Evolutionary conservation across 495 filamentous ascomycete genomes (phyloP).

Genomic region (Aspergillus carlsbadensis): DNA sequence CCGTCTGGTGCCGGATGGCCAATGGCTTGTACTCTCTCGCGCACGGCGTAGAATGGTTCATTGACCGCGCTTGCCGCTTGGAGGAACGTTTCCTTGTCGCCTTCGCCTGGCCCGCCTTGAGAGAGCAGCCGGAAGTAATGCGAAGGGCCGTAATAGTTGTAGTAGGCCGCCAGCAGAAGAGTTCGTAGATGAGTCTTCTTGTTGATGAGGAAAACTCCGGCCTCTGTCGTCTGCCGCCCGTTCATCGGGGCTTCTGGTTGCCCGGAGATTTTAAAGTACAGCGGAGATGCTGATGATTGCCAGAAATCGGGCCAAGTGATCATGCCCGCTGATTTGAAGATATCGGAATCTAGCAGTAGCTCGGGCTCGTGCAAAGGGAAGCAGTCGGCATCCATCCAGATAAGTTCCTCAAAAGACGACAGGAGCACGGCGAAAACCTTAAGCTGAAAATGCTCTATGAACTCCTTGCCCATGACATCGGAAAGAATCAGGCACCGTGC

Average conservation of each 20-base stretch:
- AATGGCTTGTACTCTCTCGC: constrained; percentile 38
- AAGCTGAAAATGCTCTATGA: constrained; percentile 54
- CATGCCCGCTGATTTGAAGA: constrained; percentile 52
- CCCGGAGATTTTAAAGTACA: constrained; percentile 55
- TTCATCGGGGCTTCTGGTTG: constrained; percentile 40
- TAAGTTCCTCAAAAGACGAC: constrained; percentile 58
- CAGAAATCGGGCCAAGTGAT: constrained; percentile 66
- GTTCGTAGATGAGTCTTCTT: constrained; percentile 53
- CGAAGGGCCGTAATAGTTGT: constrained; percentile 60
- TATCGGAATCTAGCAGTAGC: constrained; percentile 47
- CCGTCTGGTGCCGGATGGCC: constrained; percentile 35
- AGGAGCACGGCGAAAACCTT: constrained; percentile 61
- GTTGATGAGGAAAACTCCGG: constrained; percentile 57
- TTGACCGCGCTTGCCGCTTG: constrained; percentile 52
- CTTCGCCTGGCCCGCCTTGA: constrained; percentile 56
- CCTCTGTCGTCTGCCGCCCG: constrained; percentile 49
- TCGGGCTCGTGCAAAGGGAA: constrained; percentile 55
- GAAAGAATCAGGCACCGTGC: constrained; percentile 52
- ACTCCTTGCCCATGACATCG: constrained; percentile 40
- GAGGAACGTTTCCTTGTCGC: constrained; percentile 66
- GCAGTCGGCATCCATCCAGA: constrained; percentile 63
- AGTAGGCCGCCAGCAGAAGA: constrained; percentile 59
- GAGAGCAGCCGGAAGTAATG: constrained; percentile 59
- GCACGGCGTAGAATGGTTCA: constrained; percentile 51
- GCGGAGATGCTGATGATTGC: constrained; percentile 49